Percentiles rank a stretch among this genome's conserved stretches.
Conservation (phyloP, 108 stramenopile genomes). For the Aurantiochytrium sp. region DNA sequence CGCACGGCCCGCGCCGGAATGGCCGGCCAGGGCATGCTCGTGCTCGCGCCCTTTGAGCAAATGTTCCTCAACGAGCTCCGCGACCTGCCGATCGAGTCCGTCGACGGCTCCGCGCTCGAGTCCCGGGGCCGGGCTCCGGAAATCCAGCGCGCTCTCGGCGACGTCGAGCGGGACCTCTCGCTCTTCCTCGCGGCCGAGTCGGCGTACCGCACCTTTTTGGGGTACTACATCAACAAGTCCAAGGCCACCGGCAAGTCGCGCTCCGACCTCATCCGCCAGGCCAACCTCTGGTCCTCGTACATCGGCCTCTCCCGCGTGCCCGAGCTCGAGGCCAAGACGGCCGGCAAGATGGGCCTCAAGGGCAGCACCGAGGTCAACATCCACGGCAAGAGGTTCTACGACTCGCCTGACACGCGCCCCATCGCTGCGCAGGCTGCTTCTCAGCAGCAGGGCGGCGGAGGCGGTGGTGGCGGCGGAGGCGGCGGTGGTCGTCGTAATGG, state of each 20-base stretch:
- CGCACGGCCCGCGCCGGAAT: slow-evolving; percentile 83
- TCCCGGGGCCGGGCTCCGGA: not conserved
- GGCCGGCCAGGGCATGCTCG: slow-evolving; percentile 48
- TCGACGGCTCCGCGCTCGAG: not conserved
- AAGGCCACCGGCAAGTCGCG: slow-evolving; percentile 45
- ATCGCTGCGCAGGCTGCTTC: not conserved
- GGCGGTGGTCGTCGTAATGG: not conserved
- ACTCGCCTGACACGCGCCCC: slow-evolving; percentile 39
- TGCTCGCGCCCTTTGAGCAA: slow-evolving; percentile 45
- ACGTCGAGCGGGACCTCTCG: not conserved
- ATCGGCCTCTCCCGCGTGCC: slow-evolving; percentile 65
- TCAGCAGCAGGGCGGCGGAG: not conserved
- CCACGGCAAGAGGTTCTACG: slow-evolving; percentile 36
- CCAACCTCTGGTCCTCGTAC: slow-evolving; percentile 51
- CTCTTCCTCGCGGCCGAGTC: slow-evolving; percentile 40
- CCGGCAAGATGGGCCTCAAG: slow-evolving; percentile 80
- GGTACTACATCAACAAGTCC: slow-evolving; percentile 74
- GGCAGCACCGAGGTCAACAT: slow-evolving; percentile 63
- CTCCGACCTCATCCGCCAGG: slow-evolving; percentile 53
- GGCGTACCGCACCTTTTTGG: slow-evolving; percentile 71
- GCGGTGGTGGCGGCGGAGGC: slow-evolving; percentile 9
- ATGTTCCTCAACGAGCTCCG: slow-evolving; percentile 26
- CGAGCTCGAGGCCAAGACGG: slow-evolving; percentile 63
- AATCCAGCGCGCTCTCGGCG: not conserved
- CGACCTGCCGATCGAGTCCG: not conserved